These are phyloP conservation scores for Xylariales sp. DNA, from an alignment of 2,329 filamentous ascomycete genomes.

Conservation along the genomic window DNA sequence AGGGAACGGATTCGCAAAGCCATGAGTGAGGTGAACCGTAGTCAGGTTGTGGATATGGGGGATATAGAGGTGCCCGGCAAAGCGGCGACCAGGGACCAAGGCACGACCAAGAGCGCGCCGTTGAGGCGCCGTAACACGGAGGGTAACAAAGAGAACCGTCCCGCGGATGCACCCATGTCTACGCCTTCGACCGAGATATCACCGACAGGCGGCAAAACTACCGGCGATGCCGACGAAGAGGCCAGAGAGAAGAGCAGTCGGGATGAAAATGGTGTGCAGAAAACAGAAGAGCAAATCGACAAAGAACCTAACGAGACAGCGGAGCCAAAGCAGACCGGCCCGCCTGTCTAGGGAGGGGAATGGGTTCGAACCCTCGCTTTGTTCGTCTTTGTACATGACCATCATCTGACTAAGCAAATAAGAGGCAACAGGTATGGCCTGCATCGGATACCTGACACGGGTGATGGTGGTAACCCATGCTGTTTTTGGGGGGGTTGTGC, in stretches of 20 bases:
- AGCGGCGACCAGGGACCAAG: conserved; percentile 42
- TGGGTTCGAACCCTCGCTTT: neutral
- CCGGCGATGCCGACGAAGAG: neutral
- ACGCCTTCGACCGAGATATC: conserved; percentile 3
- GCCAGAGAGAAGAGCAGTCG: conserved; percentile 1
- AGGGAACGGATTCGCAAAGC: conserved; percentile 68
- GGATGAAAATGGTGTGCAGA: conserved; percentile 24
- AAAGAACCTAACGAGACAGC: conserved; percentile 5
- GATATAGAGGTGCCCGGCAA: conserved; percentile 42
- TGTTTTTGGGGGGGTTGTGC: conserved; percentile 9
- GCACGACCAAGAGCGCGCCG: conserved; percentile 47
- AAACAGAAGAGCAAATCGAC: conserved; percentile 19
- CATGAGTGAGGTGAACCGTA: conserved; percentile 62
- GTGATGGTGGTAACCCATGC: conserved; percentile 12
- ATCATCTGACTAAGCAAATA: neutral
- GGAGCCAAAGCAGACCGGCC: neutral
- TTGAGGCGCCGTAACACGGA: conserved; percentile 41
- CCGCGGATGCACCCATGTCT: conserved; percentile 26
- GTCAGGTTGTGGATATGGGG: conserved; percentile 50
- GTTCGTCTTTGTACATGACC: conserved; percentile 10
- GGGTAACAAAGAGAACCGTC: conserved; percentile 62
- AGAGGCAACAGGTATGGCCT: neutral
- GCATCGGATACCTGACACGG: conserved; percentile 13
- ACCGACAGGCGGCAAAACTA: neutral
- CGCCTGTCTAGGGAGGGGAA: neutral